A percentile compares a stretch with the other conserved stretches of the same genome.
phyloP scores from a whole-genome alignment of 1,284 basidiomycete genomes.

The Trametes versicolor region DNA sequence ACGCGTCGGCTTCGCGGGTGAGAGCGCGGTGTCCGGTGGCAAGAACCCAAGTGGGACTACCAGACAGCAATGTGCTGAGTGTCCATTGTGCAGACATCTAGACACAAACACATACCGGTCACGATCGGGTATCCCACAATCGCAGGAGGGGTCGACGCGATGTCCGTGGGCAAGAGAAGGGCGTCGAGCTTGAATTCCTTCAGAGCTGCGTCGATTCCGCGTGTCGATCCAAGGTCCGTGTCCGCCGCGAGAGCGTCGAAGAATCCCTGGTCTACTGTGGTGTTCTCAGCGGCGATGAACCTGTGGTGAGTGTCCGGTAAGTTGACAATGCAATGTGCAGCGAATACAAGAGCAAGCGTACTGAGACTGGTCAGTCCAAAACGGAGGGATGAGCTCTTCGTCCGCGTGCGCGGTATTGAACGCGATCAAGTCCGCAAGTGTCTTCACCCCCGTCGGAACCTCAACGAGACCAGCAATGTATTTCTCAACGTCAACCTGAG shows the following conservation, averaged over 20 bases:
- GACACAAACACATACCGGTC: conserved; percentile 39
- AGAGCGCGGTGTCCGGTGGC: conserved; percentile 45
- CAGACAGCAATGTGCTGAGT: background rate
- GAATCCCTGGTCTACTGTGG: conserved; percentile 49
- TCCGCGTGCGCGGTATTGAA: conserved; percentile 54
- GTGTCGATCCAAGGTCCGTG: conserved; percentile 48
- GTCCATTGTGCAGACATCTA: background rate
- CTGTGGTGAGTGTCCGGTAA: conserved; percentile 34
- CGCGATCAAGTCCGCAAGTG: conserved; percentile 52
- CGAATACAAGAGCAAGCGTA: conserved; percentile 32
- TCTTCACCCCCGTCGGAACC: conserved; percentile 48
- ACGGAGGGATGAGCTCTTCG: conserved; percentile 51
- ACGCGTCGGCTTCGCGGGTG: conserved; percentile 47
- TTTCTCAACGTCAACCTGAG: conserved; percentile 46
- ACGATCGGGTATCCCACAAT: conserved; percentile 55
- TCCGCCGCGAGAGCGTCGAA: conserved; percentile 50
- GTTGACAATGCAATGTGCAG: no score
- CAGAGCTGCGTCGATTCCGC: conserved; percentile 58
- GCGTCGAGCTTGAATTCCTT: conserved; percentile 54
- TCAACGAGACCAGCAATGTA: conserved; percentile 46
- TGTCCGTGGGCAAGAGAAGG: conserved; percentile 51
- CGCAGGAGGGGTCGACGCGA: conserved; percentile 46
- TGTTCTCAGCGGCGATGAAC: conserved; percentile 50
- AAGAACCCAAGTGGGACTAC: conserved; percentile 60
- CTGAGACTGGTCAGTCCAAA: conserved; percentile 52